A percentile compares a stretch with the other conserved stretches of the same genome.
Evolutionary conservation across 116 monocot genomes (phyloP).

Genomic region (Zostera marina): DNA sequence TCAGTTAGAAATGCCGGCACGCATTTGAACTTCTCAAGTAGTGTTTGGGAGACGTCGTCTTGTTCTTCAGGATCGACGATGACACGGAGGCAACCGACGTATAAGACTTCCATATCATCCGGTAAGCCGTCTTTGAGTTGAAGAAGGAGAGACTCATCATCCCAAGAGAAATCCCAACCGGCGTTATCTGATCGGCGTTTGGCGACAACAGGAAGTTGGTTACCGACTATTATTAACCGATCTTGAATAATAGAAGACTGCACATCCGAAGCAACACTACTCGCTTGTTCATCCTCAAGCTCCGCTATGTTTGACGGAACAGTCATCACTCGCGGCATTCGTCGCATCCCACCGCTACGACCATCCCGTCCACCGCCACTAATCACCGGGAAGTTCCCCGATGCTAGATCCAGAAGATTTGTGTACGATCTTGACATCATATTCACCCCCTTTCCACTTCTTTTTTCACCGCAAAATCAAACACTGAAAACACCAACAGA

Average conservation of each 20-base stretch:
- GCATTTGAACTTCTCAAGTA: slow-evolving; percentile 57
- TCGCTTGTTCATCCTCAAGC: slow-evolving; percentile 50
- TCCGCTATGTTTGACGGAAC: slow-evolving; percentile 34
- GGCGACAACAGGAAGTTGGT: slow-evolving; percentile 52
- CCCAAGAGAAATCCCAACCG: slow-evolving; percentile 53
- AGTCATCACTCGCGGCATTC: slow-evolving; percentile 37
- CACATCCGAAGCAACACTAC: slow-evolving; percentile 59
- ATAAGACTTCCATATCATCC: slow-evolving; percentile 72
- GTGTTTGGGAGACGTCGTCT: slow-evolving; percentile 46
- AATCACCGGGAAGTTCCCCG: slow-evolving; percentile 70
- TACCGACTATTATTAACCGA: slow-evolving; percentile 52
- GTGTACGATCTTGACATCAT: slow-evolving; percentile 96
- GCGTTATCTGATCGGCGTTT: slow-evolving; percentile 31
- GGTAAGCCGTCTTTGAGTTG: slow-evolving; percentile 61
- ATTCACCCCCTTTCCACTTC: slow-evolving; percentile 2
- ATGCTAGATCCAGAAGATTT: slow-evolving; percentile 76
- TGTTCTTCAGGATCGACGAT: slow-evolving; percentile 38
- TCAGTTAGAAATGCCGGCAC: slow-evolving; percentile 44
- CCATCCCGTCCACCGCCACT: slow-evolving; percentile 1
- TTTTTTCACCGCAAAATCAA: not conserved
- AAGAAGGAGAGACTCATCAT: slow-evolving; percentile 63
- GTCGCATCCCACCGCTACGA: slow-evolving; percentile 5
- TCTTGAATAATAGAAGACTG: slow-evolving; percentile 42
- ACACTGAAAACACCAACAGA: no score
- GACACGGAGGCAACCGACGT: slow-evolving; percentile 38